phyloP scores from a whole-genome alignment of 306 rosid species.

The Datisca glomerata region DNA sequence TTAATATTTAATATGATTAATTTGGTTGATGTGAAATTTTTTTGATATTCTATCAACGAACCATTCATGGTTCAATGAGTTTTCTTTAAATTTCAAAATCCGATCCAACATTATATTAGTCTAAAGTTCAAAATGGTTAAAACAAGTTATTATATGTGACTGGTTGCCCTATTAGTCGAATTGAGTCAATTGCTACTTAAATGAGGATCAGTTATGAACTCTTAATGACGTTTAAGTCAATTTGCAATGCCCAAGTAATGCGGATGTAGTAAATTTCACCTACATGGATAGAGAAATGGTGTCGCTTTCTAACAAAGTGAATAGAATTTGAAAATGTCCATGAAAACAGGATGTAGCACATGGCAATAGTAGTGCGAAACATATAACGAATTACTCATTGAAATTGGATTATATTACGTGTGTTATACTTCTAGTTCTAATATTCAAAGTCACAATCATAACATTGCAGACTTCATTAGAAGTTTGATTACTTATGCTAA shows the following conservation, averaged over 20 bases:
- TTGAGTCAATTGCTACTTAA: no score
- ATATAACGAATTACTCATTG: neutral
- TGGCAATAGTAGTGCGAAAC: neutral
- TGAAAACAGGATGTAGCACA: neutral
- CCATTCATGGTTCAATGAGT: no score
- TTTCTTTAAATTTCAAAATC: no score
- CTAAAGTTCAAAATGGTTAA: neutral
- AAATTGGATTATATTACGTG: neutral
- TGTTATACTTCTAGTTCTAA: neutral
- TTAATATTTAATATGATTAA: no score
- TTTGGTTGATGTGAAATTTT: no score
- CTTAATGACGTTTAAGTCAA: neutral
- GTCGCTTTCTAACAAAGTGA: neutral
- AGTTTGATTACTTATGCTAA: no score
- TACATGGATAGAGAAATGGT: neutral
- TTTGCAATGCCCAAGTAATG: neutral
- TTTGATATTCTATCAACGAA: no score
- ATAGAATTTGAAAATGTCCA: neutral
- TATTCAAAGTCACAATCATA: no score
- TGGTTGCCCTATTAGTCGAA: no score
- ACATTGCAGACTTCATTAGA: no score
- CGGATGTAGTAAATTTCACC: neutral
- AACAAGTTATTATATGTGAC: slow-evolving; percentile 2
- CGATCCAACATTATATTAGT: no score
- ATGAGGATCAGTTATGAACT: neutral